Base-by-base conservation (phyloP, 2,329 filamentous ascomycete species). In the Phaeosphaeriaceae sp. region DNA sequence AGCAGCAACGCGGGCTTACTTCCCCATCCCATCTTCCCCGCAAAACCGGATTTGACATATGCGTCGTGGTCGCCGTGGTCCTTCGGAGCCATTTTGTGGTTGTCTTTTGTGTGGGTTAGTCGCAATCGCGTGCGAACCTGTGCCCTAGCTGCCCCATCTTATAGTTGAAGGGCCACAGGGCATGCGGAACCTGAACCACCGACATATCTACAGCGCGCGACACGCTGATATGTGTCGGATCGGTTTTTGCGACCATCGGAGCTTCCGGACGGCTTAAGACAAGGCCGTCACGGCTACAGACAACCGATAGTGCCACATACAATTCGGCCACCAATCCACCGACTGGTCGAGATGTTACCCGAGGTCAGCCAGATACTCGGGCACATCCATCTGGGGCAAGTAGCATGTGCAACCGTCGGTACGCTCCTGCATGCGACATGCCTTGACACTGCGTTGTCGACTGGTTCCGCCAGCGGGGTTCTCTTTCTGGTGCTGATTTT, bases 1-100 rank as follows among this genome's bases (percentile, higher is more conserved):
- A 83, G 65, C 48, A 83, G 66, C 2, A 83, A 73, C 21, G 77
- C 81, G 4, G 80, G 80, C 6, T 69, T 73, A 21, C 51, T 54
- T 40, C 80, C 81, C 80, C 80, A 83, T 59, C 79, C 80, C 66
- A 83, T 79, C 33, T 73, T 77, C 41, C 75, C 70, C 49, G 75
- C 75, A 61, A 78, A 82, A 58, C 79, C 80, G 40, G 78, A 74
- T 48, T 54, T 56, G 20, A 66, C 61, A 51, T 74, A 74, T 56
- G 57, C 65, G 46, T 65, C 62, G 62, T 67, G 63, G 52, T 65
- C 56, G 48, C 53, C 56, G 48, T 66, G 62, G 42, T 64, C 55
- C 48, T 65, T 53, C 25, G 57, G 56, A 41, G 68, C 51, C 69
- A 69, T 70, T 46, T 27, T 62, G 61, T 63, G 48, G 60, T 54